phyloP scores from a whole-genome alignment of 2,329 filamentous ascomycete species.

The Sarocladiaceae sp. region DNA sequence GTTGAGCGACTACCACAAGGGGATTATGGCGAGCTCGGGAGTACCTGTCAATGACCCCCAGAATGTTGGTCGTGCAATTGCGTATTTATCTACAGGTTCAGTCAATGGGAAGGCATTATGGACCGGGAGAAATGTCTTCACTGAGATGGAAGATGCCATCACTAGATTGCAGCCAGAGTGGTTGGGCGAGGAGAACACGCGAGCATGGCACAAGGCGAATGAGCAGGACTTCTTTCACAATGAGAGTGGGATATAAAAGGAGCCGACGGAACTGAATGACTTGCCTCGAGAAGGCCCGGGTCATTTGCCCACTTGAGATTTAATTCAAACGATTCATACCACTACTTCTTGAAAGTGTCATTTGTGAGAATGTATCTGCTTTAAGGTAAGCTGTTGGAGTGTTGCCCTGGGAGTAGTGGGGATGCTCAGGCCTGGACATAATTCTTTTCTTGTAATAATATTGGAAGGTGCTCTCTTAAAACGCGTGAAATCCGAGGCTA shows the following conservation, averaged over 20 bases:
- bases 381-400: too few species aligned
- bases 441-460: too few species aligned
- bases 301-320: too few species aligned
- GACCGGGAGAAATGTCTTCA: neutral
- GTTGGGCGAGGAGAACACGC: slow-evolving; percentile 5
- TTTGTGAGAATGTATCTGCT: too few species aligned
- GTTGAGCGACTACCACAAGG: neutral
- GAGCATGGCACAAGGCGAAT: slow-evolving; percentile 1
- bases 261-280: too few species aligned
- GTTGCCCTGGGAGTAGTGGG: too few species aligned
- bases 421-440: too few species aligned
- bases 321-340: too few species aligned
- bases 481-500: too few species aligned
- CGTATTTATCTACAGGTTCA: neutral
- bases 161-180: slow-evolving; percentile 1
- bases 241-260: slow-evolving; percentile 3
- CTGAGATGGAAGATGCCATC: slow-evolving; percentile 4
- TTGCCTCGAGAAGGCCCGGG: too few species aligned
- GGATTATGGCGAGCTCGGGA: neutral
- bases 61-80: slow-evolving; percentile 3
- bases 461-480: too few species aligned
- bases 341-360: too few species aligned
- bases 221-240: slow-evolving; percentile 1
- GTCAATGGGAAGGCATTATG: neutral
- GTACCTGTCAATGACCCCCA: neutral